phyloP scores from a whole-genome alignment of 305 asterid species.

The Ajuga reptans region DNA sequence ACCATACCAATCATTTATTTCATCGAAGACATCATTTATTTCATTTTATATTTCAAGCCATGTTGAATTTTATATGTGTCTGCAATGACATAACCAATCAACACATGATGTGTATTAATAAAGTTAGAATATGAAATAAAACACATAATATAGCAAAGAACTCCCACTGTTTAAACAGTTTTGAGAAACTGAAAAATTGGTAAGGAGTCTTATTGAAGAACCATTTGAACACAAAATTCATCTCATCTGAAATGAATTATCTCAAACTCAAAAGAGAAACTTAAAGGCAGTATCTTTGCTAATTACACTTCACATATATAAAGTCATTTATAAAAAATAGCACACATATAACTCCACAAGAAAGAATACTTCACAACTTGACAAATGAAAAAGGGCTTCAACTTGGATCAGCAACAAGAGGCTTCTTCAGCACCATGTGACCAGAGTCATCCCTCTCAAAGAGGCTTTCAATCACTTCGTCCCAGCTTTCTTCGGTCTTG shows the following conservation, averaged over 20 bases:
- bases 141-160: too few relatives aligned
- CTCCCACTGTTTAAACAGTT: too few relatives aligned
- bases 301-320: not conserved
- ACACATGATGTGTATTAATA: too few relatives aligned
- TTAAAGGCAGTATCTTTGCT: not conserved
- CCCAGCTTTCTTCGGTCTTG: conserved; percentile 51
- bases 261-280: not conserved
- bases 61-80: too few relatives aligned
- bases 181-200: too few relatives aligned
- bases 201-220: too few relatives aligned
- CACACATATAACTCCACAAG: not conserved
- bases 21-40: too few relatives aligned
- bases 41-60: too few relatives aligned
- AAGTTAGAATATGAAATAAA: too few relatives aligned
- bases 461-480: conserved; percentile 47
- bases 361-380: conserved; percentile 3
- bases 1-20: too few relatives aligned
- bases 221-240: not conserved
- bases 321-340: not conserved
- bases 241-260: not conserved
- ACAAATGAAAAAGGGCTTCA: not conserved
- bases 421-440: conserved; percentile 40
- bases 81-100: too few relatives aligned
- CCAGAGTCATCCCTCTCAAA: conserved; percentile 60
- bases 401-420: conserved; percentile 26